A percentile compares a stretch with the other conserved stretches of the same genome.
These are phyloP conservation scores for Ogataea paraovalis DNA, from an alignment of 805 yeast species.

Conservation along the genomic window DNA sequence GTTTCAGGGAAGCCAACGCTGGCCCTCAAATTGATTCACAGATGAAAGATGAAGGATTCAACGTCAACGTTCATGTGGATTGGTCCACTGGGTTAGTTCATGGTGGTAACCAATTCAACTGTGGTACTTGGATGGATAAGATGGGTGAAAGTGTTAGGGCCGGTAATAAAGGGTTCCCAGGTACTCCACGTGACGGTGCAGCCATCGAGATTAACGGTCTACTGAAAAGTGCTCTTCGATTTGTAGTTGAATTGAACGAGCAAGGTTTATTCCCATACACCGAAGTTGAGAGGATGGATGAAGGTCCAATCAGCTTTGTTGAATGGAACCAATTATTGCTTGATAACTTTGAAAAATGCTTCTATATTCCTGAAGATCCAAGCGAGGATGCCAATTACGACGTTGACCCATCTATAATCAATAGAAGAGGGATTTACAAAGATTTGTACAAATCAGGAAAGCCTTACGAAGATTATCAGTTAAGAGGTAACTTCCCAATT, in stretches of 20 bases:
- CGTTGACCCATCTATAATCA: conserved; percentile 61
- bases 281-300: conserved; percentile 56
- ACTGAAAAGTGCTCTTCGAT: conserved; percentile 77
- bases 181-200: conserved; percentile 97
- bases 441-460: conserved; percentile 80
- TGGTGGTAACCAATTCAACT: conserved; percentile 90
- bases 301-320: conserved; percentile 48
- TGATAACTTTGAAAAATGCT: conserved; percentile 73
- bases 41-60: conserved; percentile 90
- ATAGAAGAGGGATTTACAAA: conserved; percentile 92
- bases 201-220: conserved; percentile 90
- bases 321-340: conserved; percentile 73
- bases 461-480: conserved; percentile 88
- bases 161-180: conserved; percentile 86
- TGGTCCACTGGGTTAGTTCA: conserved; percentile 85
- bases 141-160: conserved; percentile 94
- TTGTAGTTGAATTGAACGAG: conserved; percentile 58
- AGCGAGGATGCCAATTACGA: conserved; percentile 57
- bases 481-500: conserved; percentile 87
- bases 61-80: conserved; percentile 74
- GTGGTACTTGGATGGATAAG: conserved; percentile 99
- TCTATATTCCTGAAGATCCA: conserved; percentile 67
- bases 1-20: conserved; percentile 92
- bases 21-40: conserved; percentile 85
- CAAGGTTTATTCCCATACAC: conserved; percentile 55